Evolutionary conservation across 345 rosid genomes (phyloP), one percentile per base, ranked within the genome.

Genomic region (Rhodamnia argentea): DNA sequence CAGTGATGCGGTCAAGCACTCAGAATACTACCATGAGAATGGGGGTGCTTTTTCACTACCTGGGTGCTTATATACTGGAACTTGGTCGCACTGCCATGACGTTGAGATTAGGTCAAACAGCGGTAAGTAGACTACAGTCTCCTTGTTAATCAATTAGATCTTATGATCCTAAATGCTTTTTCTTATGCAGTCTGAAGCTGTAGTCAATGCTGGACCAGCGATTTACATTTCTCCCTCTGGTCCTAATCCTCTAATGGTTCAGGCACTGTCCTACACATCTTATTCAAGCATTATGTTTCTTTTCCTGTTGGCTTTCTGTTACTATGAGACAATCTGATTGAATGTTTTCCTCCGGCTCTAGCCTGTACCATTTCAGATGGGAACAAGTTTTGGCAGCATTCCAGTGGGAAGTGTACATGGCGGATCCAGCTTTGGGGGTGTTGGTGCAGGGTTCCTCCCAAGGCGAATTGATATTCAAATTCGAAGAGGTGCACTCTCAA

Each of bases 181-280:
- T 88, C 62, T 90, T 91, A 22, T 87, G 87, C 93, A 95, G 98
- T 90, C 95, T 57, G 96, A 95, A 87, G 94, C 98, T 83, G 90
- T 93, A 83, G 95, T 95, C 78, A 95, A 94, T 90, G 93, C 96
- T 85, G 98, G 98, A 51, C 98, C 96, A 82, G 98, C 96, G 24
- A 92, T 95, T 85, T 95, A 91, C 87, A 91, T 95, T 82, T 93
- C 93, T 26, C 91, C 94, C 62, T 86, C 93, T 85, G 93, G 94
- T 89, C 98, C 98, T 78, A 95, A 94, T 87, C 98, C 95, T 81
- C 90, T 94, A 60, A 94, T 94, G 96, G 98, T 94, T 92, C 98
- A 94, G 96, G 96, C 90, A 86, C 83, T 87, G 83, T 53, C 87
- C 89, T 51, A 47, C 70, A 82, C 64, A 53, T 52, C 55, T 83